Percentiles rank a stretch among this genome's conserved stretches.
phyloP scores from a whole-genome alignment of 225 moss, liverwort and hornwort species.

The Climacium dendroides region DNA sequence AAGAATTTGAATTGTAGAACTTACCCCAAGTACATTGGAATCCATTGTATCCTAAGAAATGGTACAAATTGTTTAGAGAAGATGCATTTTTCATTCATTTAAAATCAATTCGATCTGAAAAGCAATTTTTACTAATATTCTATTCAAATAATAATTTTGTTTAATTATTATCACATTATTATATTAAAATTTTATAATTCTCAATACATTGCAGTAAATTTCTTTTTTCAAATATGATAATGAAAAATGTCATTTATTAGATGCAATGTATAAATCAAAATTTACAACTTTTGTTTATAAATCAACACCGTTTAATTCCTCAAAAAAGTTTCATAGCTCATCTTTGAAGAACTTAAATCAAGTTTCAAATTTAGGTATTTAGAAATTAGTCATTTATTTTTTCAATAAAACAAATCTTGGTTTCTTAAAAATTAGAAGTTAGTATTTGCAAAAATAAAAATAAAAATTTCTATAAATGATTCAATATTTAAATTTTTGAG shows the following conservation, averaged over 20 bases:
- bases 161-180: too few species aligned
- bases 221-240: not conserved
- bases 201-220: not conserved
- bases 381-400: too few species aligned
- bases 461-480: too few species aligned
- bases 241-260: not conserved
- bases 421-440: too few species aligned
- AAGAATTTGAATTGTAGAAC: not conserved
- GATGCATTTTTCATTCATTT: not conserved
- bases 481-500: not conserved
- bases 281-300: not conserved
- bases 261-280: too few species aligned
- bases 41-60: accelerated
- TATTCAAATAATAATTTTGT: too few species aligned
- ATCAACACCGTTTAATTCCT: not conserved
- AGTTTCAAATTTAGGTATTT: too few species aligned
- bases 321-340: too few species aligned
- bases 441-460: not conserved
- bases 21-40: not conserved
- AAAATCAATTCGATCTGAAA: too few species aligned
- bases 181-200: not conserved
- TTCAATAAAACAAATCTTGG: not conserved
- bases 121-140: accelerated
- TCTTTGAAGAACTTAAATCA: not conserved
- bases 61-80: accelerated